Percentiles rank a stretch among this genome's conserved stretches.
Conservation (phyloP, 2,329 filamentous ascomycete species). For the Epichloe amarillans region DNA sequence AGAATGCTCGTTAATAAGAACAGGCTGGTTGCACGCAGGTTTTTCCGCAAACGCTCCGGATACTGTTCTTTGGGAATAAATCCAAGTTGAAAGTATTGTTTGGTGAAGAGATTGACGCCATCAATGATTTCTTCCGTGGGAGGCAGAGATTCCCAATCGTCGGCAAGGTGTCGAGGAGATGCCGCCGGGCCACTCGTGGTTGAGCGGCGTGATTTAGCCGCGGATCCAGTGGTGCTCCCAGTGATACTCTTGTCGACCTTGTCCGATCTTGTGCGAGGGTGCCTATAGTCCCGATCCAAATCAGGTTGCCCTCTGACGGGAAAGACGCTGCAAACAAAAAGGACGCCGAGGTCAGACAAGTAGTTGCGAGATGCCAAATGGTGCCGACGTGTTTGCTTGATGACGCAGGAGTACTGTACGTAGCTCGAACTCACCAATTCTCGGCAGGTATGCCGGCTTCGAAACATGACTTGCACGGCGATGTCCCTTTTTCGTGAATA, state of each 20-base stretch:
- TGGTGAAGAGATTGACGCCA: constrained; percentile 37
- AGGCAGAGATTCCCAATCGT: constrained; percentile 38
- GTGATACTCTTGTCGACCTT: constrained; percentile 28
- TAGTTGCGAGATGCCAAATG: background rate
- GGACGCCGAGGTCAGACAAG: background rate
- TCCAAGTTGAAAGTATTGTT: constrained; percentile 45
- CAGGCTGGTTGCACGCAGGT: constrained; percentile 34
- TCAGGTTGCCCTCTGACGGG: constrained; percentile 39
- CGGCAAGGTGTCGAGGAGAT: constrained; percentile 11
- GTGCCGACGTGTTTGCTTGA: no score
- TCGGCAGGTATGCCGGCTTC: constrained; percentile 33
- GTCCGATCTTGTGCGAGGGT: constrained; percentile 37
- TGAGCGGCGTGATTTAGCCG: constrained; percentile 22
- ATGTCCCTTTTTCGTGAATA: constrained; percentile 29
- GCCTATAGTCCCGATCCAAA: constrained; percentile 41
- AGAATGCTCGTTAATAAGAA: constrained; percentile 43
- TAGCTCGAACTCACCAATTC: constrained; percentile 32
- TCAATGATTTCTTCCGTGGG: constrained; percentile 36
- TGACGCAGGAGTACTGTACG: background rate
- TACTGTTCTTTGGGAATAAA: constrained; percentile 44
- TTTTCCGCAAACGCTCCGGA: constrained; percentile 29
- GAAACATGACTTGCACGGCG: constrained; percentile 38
- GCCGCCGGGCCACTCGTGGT: constrained; percentile 16
- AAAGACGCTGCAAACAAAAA: constrained; percentile 28
- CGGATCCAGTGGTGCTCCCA: constrained; percentile 23